These are phyloP conservation scores for Crucihimalaya himalaica DNA, from an alignment of 345 rosid species.

Conservation along the genomic window DNA sequence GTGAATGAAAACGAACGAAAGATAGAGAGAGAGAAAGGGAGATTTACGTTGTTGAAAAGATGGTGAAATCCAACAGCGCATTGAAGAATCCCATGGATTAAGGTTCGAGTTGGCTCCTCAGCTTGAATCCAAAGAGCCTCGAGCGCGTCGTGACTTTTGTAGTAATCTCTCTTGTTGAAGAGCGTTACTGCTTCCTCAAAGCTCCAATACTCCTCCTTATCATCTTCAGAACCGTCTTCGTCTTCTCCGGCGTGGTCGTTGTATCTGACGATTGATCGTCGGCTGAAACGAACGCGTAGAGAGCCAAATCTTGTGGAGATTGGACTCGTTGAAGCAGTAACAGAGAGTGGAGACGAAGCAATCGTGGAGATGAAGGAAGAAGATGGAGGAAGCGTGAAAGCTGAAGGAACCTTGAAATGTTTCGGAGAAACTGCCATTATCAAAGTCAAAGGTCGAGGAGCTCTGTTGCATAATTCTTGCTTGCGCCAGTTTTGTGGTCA, in stretches of 20 bases:
- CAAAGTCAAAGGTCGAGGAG: constrained; percentile 21
- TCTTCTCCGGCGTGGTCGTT: constrained; percentile 31
- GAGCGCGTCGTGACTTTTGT: constrained; percentile 75
- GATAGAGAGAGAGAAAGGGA: background rate
- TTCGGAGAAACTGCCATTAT: constrained; percentile 29
- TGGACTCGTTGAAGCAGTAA: constrained; percentile 14
- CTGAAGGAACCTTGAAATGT: constrained; percentile 22
- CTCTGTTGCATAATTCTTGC: constrained; percentile 33
- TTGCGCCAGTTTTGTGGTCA: constrained; percentile 36
- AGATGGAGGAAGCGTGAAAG: constrained; percentile 17
- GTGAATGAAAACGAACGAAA: background rate
- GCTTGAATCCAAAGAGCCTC: constrained; percentile 78
- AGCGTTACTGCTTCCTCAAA: constrained; percentile 65
- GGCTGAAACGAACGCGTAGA: constrained; percentile 22
- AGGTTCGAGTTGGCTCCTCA: constrained; percentile 71
- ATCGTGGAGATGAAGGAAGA: background rate
- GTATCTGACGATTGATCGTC: constrained; percentile 38
- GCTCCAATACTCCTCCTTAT: constrained; percentile 38
- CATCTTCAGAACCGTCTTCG: background rate
- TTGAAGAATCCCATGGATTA: constrained; percentile 79
- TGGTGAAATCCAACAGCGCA: constrained; percentile 91
- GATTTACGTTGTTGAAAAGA: constrained; percentile 70
- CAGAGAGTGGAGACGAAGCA: background rate
- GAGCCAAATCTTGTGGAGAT: background rate
- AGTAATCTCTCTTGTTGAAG: constrained; percentile 74